phyloP scores from a whole-genome alignment of 345 rosid genomes.

The Salix arbutifolia region DNA sequence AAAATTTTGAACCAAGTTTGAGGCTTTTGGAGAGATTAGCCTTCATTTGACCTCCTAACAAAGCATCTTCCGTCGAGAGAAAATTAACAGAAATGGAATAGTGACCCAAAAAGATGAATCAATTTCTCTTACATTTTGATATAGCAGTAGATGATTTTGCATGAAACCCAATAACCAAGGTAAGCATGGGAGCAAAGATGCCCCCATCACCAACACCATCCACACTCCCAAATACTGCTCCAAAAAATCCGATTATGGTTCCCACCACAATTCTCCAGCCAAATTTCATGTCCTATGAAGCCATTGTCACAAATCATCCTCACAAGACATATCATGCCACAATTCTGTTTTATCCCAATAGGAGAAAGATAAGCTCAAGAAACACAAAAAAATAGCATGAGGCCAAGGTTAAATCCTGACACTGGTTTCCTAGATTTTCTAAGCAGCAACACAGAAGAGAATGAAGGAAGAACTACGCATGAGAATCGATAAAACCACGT shows the following conservation, averaged over 20 bases:
- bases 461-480: neutral
- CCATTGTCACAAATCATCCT: conserved; percentile 1
- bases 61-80: neutral
- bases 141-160: conserved; percentile 46
- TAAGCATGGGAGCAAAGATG: conserved; percentile 50
- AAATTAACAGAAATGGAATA: neutral
- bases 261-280: conserved; percentile 44
- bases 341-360: no score
- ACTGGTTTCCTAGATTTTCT: neutral
- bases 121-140: conserved; percentile 38
- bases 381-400: neutral
- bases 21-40: neutral
- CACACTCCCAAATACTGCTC: conserved; percentile 52
- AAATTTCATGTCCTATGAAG: conserved; percentile 33
- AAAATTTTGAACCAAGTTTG: neutral
- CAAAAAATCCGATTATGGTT: conserved; percentile 37
- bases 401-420: no score
- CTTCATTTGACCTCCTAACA: neutral
- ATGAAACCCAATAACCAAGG: conserved; percentile 42
- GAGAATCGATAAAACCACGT: neutral
- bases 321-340: neutral
- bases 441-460: neutral
- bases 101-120: neutral
- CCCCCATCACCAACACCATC: conserved; percentile 60
- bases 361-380: no score